These are phyloP conservation scores for Melanomma pulvis-pyrius DNA, from an alignment of 495 filamentous ascomycete species.

Conservation along the genomic window DNA sequence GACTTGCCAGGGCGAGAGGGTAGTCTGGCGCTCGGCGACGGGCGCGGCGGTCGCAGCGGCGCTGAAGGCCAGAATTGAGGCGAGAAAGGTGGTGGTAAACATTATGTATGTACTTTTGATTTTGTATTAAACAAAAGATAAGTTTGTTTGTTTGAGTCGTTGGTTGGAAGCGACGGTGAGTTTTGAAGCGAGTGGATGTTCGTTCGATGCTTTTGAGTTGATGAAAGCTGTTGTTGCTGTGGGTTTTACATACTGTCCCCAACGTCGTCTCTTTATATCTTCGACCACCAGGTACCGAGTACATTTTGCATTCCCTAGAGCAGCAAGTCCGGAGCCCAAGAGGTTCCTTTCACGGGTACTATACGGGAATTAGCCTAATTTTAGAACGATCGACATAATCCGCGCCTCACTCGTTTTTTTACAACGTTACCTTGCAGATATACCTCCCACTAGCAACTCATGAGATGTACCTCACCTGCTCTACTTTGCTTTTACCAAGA, in stretches of 20 bases:
- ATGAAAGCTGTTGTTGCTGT: background rate
- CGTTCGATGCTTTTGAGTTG: background rate
- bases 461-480: too few species aligned
- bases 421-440: background rate
- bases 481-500: too few species aligned
- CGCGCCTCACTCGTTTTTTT: background rate
- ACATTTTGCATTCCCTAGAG: background rate
- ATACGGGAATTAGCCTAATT: background rate
- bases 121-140: background rate
- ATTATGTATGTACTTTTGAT: conserved; percentile 8
- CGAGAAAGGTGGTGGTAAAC: conserved; percentile 3
- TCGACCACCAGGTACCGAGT: background rate
- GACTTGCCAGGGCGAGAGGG: conserved; percentile 30
- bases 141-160: background rate
- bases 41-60: conserved; percentile 1
- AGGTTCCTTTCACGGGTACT: background rate
- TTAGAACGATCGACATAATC: background rate
- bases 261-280: background rate
- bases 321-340: background rate
- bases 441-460: too few species aligned
- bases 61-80: background rate
- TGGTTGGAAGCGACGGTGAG: conserved; percentile 1
- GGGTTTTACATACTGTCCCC: background rate
- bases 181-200: background rate
- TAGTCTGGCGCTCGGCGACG: background rate